Percentiles rank a stretch among this genome's conserved stretches.
Conservation (phyloP, 2,329 filamentous ascomycete species). For the Alternaria metachromatica region DNA sequence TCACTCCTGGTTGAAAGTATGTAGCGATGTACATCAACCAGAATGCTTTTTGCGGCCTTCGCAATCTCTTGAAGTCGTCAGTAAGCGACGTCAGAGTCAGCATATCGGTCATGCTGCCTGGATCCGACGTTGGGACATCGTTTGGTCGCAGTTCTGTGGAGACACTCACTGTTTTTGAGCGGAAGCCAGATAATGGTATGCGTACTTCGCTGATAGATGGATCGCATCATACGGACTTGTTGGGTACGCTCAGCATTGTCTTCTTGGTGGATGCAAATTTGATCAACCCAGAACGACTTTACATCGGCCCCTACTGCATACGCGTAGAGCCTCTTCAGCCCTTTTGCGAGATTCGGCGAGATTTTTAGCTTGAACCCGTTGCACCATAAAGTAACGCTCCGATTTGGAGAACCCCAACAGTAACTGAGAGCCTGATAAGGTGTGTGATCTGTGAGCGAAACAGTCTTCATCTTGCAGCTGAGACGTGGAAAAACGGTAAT, state of each 20-base stretch:
- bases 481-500: fast-evolving
- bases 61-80: background rate
- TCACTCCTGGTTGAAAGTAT: too few relatives aligned
- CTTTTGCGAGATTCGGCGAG: background rate
- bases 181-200: background rate
- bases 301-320: background rate
- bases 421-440: background rate
- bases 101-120: too few relatives aligned
- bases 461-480: background rate
- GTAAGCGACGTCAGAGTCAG: background rate
- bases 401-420: background rate
- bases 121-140: too few relatives aligned
- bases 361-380: background rate
- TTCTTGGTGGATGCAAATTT: background rate
- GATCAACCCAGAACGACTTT: background rate
- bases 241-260: background rate
- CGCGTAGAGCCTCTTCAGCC: background rate
- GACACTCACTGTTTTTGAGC: background rate
- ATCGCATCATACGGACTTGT: background rate
- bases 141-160: too few relatives aligned
- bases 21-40: background rate
- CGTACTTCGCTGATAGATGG: background rate
- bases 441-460: background rate
- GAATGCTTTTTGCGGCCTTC: background rate
- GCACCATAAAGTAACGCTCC: background rate